phyloP scores from a whole-genome alignment of 1,284 basidiomycete species.

The Tranzscheliella williamsii region DNA sequence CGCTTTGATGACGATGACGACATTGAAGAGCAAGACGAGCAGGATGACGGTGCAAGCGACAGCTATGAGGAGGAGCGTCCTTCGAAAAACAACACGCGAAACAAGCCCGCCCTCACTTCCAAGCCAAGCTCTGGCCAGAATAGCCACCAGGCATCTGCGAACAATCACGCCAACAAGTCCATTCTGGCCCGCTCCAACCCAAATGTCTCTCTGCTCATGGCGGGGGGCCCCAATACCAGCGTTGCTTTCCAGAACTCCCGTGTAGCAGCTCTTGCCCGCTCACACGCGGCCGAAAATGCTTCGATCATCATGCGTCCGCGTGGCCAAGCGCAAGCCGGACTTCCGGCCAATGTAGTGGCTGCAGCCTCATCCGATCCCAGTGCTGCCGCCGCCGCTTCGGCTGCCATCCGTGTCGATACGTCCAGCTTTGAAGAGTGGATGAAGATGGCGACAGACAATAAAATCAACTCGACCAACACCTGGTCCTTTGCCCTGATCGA shows the following conservation, averaged over 20 bases:
- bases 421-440: slow-evolving; percentile 86
- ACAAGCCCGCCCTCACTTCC: slow-evolving; percentile 8
- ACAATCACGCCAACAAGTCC: slow-evolving; percentile 32
- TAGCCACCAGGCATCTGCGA: slow-evolving; percentile 23
- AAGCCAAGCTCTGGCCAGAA: not conserved
- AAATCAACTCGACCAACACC: slow-evolving; percentile 97
- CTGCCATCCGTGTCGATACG: slow-evolving; percentile 51
- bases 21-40: slow-evolving; percentile 22
- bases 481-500: slow-evolving; percentile 99
- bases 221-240: slow-evolving; percentile 13
- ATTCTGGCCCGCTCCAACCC: slow-evolving; percentile 28
- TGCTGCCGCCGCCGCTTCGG: slow-evolving; percentile 8
- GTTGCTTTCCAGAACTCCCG: slow-evolving; percentile 34
- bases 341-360: slow-evolving; percentile 3
- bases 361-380: slow-evolving; percentile 5
- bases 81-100: slow-evolving; percentile 2
- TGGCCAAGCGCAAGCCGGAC: slow-evolving; percentile 3
- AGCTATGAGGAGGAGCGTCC: slow-evolving; percentile 19
- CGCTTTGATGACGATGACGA: slow-evolving; percentile 40
- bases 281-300: slow-evolving; percentile 30
- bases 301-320: slow-evolving; percentile 39
- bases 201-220: slow-evolving; percentile 34
- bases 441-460: slow-evolving; percentile 99
- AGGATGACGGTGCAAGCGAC: slow-evolving; percentile 12
- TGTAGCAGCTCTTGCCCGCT: slow-evolving; percentile 32